Percentiles rank a stretch among this genome's conserved stretches.
These are phyloP conservation scores for Quercus tomentella DNA, from an alignment of 331 rosid species.

Conservation along the genomic window DNA sequence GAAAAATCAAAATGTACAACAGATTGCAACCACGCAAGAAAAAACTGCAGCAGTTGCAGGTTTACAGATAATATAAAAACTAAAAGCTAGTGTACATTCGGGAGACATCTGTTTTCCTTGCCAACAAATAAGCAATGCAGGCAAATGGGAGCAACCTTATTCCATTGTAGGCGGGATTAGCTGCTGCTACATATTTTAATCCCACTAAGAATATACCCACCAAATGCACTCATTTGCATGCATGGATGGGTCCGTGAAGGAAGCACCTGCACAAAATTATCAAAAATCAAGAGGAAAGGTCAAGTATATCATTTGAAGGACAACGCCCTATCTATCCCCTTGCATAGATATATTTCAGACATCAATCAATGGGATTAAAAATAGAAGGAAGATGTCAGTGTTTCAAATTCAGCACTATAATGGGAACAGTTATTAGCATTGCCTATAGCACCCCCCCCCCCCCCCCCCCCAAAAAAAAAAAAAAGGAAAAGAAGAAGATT, in stretches of 20 bases:
- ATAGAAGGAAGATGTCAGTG: neutral
- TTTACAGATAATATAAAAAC: neutral
- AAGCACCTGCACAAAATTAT: constrained; percentile 64
- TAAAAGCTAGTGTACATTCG: neutral
- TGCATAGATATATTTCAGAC: neutral
- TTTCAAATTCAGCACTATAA: neutral
- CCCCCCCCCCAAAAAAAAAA: no score
- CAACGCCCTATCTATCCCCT: neutral
- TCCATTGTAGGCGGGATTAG: constrained; percentile 22
- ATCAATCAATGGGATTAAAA: neutral
- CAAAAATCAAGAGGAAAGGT: neutral
- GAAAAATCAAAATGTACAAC: neutral
- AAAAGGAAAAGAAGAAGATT: no score
- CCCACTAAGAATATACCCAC: constrained; percentile 89
- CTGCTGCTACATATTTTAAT: constrained; percentile 53
- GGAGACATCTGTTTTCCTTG: neutral
- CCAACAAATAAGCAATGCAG: neutral
- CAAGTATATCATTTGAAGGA: neutral
- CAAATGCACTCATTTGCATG: constrained; percentile 92
- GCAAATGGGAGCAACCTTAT: neutral
- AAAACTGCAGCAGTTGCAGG: constrained; percentile 9
- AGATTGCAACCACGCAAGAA: constrained; percentile 7
- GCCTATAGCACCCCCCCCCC: no score
- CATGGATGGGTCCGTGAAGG: constrained; percentile 92
- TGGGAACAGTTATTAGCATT: neutral